A percentile compares a stretch with the other conserved stretches of the same genome.
phyloP scores from a whole-genome alignment of 2,329 filamentous ascomycete species.

The Penicillium sp. region DNA sequence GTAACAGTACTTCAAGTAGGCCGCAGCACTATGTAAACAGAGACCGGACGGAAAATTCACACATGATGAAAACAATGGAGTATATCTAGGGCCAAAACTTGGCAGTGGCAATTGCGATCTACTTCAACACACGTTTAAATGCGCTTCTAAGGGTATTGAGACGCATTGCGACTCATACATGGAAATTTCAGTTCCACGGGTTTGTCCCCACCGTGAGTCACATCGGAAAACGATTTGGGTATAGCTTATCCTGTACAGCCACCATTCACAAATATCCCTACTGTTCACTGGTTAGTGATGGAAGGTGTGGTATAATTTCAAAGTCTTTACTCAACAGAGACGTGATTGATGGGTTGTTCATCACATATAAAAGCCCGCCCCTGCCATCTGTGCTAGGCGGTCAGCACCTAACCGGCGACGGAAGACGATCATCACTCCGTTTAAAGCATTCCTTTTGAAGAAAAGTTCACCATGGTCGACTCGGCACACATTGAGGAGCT shows the following conservation, averaged over 20 bases:
- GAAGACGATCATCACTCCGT: background rate
- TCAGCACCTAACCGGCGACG: background rate
- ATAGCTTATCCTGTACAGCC: background rate
- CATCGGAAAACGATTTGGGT: background rate
- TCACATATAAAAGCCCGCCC: background rate
- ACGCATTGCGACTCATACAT: too few relatives aligned
- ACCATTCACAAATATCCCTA: background rate
- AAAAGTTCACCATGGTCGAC: conserved; percentile 19
- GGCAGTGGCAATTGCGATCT: too few relatives aligned
- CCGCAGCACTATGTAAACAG: too few relatives aligned
- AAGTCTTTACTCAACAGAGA: background rate
- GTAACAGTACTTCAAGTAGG: too few relatives aligned
- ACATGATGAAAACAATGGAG: too few relatives aligned
- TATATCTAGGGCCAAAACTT: too few relatives aligned
- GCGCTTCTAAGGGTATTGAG: too few relatives aligned
- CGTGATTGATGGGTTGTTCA: background rate
- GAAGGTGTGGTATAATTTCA: background rate
- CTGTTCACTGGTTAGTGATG: background rate
- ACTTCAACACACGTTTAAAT: too few relatives aligned
- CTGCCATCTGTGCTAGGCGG: background rate
- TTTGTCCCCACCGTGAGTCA: background rate
- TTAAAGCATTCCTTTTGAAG: background rate
- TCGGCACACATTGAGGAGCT: conserved; percentile 35
- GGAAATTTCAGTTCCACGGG: background rate
- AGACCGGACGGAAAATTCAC: too few relatives aligned